These are phyloP conservation scores for Nakazawaea ernobii DNA, from an alignment of 805 yeast species.

Conservation along the genomic window DNA sequence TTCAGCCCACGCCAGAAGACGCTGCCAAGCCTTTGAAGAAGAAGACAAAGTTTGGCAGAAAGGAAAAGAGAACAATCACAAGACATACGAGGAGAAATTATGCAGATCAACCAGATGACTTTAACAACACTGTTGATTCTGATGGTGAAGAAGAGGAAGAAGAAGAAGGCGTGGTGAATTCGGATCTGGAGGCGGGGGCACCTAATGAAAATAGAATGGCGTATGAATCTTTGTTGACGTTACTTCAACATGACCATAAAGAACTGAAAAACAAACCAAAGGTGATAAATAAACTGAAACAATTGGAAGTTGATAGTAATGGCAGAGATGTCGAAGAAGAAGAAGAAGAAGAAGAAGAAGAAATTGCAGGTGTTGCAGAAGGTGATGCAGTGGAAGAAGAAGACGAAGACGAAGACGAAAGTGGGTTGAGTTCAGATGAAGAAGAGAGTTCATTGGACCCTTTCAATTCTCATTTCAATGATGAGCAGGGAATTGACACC, in stretches of 20 bases:
- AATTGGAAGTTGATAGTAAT: slow-evolving; percentile 9
- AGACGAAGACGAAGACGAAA: slow-evolving; percentile 17
- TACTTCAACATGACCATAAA: slow-evolving; percentile 45
- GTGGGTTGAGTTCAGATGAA: slow-evolving; percentile 18
- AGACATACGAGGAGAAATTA: slow-evolving; percentile 42
- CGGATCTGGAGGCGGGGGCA: slow-evolving; percentile 17
- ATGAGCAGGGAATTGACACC: slow-evolving; percentile 32
- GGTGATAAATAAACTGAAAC: slow-evolving; percentile 14
- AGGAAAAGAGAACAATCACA: slow-evolving; percentile 52
- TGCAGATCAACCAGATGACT: slow-evolving; percentile 8
- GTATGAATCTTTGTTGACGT: slow-evolving; percentile 61
- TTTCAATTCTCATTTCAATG: slow-evolving; percentile 70
- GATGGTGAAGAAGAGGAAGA: slow-evolving; percentile 15
- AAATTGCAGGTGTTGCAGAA: slow-evolving; percentile 20
- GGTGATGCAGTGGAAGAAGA: slow-evolving; percentile 13
- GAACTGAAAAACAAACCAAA: slow-evolving; percentile 12
- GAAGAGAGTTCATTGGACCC: slow-evolving; percentile 45
- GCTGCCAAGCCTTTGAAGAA: background rate
- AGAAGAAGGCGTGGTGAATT: slow-evolving; percentile 17
- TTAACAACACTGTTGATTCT: slow-evolving; percentile 13
- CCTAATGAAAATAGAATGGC: slow-evolving; percentile 36
- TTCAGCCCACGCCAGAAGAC: slow-evolving; percentile 1
- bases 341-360: slow-evolving; percentile 24
- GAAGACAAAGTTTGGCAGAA: slow-evolving; percentile 46
- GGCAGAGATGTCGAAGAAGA: slow-evolving; percentile 22